Evolutionary conservation across 208 protist species (phyloP).

Genomic region (Borovskyia barvae): DNA sequence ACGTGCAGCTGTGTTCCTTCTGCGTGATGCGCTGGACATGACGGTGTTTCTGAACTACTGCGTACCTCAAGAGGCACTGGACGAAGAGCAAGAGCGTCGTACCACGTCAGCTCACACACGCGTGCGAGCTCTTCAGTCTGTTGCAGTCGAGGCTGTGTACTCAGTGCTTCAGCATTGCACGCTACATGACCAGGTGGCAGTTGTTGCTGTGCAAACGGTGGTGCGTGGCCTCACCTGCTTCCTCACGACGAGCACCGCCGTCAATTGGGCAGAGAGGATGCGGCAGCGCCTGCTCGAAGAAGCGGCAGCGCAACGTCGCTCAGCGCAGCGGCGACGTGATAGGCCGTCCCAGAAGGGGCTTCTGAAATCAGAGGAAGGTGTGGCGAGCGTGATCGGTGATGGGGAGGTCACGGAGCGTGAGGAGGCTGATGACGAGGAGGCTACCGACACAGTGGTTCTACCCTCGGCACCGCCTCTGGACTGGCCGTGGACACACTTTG

Average conservation of each 20-base stretch:
- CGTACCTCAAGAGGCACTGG: conserved; percentile 41
- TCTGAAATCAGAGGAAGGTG: no score
- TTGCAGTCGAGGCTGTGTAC: conserved; percentile 49
- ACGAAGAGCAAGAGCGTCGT: conserved; percentile 68
- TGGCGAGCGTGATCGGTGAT: conserved; percentile 6
- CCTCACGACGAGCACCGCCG: conserved; percentile 54
- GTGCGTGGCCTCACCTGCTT: conserved; percentile 69
- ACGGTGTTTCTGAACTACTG: conserved; percentile 60
- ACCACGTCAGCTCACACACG: conserved; percentile 65
- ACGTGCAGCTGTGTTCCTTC: conserved; percentile 44
- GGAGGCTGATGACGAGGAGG: conserved; percentile 10
- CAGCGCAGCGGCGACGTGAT: not conserved
- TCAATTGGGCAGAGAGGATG: conserved; percentile 35
- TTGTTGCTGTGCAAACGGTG: conserved; percentile 44
- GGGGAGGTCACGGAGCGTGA: conserved; percentile 7
- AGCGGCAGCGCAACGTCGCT: conserved; percentile 16
- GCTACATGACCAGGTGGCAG: conserved; percentile 27
- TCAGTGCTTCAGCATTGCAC: conserved; percentile 59
- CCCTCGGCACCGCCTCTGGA: conserved; percentile 17
- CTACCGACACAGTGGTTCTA: conserved; percentile 5
- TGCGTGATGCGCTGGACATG: conserved; percentile 59
- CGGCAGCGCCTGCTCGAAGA: conserved; percentile 19
- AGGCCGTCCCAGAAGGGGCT: not conserved
- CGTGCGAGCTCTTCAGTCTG: conserved; percentile 66
- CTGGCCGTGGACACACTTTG: conserved; percentile 37